Conservation (phyloP, 495 filamentous ascomycete genomes). For the Penicillium samsonianum region DNA sequence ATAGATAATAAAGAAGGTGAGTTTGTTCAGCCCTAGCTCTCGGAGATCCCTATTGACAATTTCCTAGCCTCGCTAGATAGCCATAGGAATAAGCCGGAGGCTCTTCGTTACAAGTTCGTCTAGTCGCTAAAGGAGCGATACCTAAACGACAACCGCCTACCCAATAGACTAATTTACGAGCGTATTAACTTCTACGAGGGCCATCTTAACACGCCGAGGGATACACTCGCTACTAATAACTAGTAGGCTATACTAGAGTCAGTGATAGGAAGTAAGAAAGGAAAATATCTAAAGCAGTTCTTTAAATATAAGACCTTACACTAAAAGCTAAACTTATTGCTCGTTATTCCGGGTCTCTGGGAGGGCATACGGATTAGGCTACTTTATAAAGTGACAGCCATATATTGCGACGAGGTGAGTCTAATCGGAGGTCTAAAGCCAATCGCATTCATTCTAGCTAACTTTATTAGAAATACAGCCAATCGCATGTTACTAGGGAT, state of each 20-base stretch:
- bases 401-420: conserved; percentile 20
- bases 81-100: neutral
- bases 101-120: neutral
- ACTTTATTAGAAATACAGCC: neutral
- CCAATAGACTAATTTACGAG: conserved; percentile 19
- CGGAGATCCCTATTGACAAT: neutral
- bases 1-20: no score
- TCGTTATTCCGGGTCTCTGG: conserved; percentile 13
- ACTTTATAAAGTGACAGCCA: conserved; percentile 17
- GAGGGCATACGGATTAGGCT: conserved; percentile 17
- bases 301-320: conserved; percentile 2
- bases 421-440: no score
- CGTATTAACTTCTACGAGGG: conserved; percentile 19
- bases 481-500: neutral
- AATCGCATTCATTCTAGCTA: neutral
- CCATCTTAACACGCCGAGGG: conserved; percentile 2
- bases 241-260: no score
- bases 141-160: conserved; percentile 11
- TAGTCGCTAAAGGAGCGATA: neutral
- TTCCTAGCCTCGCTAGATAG: neutral
- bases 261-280: no score
- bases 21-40: no score
- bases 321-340: no score
- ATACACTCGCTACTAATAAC: conserved; percentile 8
- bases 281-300: no score